Evolutionary conservation across 345 rosid genomes (phyloP).

Genomic region (Eucalyptus decipiens): DNA sequence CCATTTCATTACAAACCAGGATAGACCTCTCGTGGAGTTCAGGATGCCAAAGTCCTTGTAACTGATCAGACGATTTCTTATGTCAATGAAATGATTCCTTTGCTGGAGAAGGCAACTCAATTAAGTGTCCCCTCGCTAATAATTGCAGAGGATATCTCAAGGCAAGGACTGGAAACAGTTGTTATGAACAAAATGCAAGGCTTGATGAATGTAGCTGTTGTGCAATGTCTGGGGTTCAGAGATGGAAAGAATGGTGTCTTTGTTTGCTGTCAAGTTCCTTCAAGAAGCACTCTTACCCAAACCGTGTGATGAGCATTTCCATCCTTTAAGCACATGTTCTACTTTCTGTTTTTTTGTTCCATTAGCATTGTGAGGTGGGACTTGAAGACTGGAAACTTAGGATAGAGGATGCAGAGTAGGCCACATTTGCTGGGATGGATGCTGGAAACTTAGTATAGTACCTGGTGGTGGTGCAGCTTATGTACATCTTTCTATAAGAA

Average conservation of each 20-base stretch:
- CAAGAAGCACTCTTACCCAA: not conserved
- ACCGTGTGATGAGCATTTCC: not conserved
- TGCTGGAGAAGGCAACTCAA: conserved; percentile 71
- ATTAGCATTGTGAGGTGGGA: not conserved
- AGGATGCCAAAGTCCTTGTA: conserved; percentile 52
- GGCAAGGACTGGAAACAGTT: conserved; percentile 46
- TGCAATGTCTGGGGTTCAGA: conserved; percentile 41
- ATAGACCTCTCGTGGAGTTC: conserved; percentile 2
- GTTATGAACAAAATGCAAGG: not conserved
- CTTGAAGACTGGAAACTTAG: not conserved
- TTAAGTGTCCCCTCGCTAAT: conserved; percentile 70
- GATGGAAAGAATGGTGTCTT: conserved; percentile 73
- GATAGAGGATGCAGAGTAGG: not conserved
- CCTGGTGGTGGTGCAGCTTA: not conserved
- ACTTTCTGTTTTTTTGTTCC: not conserved
- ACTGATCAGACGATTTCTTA: conserved; percentile 60
- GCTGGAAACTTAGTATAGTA: not conserved
- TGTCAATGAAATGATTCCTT: conserved; percentile 61
- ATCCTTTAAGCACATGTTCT: not conserved
- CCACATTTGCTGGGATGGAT: not conserved
- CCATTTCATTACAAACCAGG: conserved; percentile 77
- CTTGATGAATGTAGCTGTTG: not conserved
- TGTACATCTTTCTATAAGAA: not conserved
- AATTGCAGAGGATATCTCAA: conserved; percentile 70
- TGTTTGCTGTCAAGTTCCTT: not conserved